Evolutionary conservation across 164 flowering plant species (phyloP).

Genomic region (Stephania yunnanensis): DNA sequence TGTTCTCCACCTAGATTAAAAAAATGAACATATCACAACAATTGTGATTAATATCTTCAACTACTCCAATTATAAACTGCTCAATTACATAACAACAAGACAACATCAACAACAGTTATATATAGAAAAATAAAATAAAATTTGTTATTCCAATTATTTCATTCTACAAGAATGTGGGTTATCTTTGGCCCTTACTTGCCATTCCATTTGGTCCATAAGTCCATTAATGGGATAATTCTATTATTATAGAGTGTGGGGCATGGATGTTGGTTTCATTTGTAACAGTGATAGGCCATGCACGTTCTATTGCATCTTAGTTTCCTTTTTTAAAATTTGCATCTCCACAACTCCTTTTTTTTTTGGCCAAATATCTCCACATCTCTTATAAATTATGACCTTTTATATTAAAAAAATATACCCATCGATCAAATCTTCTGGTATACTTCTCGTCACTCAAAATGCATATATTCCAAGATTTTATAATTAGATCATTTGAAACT

Average conservation of each 20-base stretch:
- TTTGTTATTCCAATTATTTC: neutral
- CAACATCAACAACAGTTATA: neutral
- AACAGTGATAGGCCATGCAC: neutral
- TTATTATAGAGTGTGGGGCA: constrained; percentile 1
- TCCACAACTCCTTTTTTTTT: neutral
- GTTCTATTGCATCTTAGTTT: neutral
- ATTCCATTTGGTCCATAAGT: neutral
- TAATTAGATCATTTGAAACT: no score
- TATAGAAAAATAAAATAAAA: neutral
- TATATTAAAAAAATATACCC: no score
- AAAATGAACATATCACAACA: neutral
- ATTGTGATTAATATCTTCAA: neutral
- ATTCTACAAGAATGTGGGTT: neutral
- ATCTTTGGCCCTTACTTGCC: neutral
- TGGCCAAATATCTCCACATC: neutral
- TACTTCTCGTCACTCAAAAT: no score
- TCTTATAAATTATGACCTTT: neutral
- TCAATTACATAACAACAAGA: neutral
- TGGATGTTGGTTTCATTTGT: neutral
- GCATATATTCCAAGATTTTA: no score
- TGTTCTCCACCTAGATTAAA: neutral
- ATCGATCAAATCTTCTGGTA: no score
- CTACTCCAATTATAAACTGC: neutral
- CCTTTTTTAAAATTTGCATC: neutral
- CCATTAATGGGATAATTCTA: neutral